phyloP scores from a whole-genome alignment of 2,329 filamentous ascomycete species.

The Neofusicoccum sp. region DNA sequence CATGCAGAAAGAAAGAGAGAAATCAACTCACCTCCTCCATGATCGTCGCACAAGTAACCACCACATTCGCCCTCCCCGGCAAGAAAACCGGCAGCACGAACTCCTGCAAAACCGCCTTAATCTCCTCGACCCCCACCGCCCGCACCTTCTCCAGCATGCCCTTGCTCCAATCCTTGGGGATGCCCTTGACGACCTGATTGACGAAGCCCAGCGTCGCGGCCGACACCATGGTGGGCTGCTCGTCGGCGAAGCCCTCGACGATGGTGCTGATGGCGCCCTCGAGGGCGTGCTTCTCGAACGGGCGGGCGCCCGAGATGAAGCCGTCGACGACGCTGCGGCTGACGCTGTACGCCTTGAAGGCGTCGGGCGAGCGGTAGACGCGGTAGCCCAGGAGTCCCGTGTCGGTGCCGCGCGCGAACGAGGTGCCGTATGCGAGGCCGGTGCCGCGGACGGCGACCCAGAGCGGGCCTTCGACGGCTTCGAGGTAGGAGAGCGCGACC shows the following conservation, averaged over 20 bases:
- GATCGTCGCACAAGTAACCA: conserved; percentile 84
- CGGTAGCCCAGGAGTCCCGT: conserved; percentile 80
- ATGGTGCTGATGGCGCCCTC: conserved; percentile 91
- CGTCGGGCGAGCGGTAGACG: conserved; percentile 88
- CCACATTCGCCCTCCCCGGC: conserved; percentile 77
- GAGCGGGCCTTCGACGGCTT: conserved; percentile 89
- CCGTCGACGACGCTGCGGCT: conserved; percentile 74
- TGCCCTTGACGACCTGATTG: conserved; percentile 73
- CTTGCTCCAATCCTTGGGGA: conserved; percentile 77
- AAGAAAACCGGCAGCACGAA: conserved; percentile 80
- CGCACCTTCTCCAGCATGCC: conserved; percentile 77
- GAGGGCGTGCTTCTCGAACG: conserved; percentile 78
- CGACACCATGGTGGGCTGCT: conserved; percentile 80
- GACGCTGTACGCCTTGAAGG: conserved; percentile 80
- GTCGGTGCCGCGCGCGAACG: conserved; percentile 76
- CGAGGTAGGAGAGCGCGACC: conserved; percentile 88
- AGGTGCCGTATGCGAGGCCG: conserved; percentile 87
- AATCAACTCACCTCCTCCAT: conserved; percentile 73
- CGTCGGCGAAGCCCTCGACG: conserved; percentile 82
- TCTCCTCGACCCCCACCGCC: conserved; percentile 73
- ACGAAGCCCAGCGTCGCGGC: conserved; percentile 85
- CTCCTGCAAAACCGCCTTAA: conserved; percentile 72
- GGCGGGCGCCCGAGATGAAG: conserved; percentile 70
- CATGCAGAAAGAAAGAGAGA: neutral
- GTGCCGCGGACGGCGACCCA: conserved; percentile 93